Conservation (phyloP, 805 yeast species). For the Ogataea sp. region DNA sequence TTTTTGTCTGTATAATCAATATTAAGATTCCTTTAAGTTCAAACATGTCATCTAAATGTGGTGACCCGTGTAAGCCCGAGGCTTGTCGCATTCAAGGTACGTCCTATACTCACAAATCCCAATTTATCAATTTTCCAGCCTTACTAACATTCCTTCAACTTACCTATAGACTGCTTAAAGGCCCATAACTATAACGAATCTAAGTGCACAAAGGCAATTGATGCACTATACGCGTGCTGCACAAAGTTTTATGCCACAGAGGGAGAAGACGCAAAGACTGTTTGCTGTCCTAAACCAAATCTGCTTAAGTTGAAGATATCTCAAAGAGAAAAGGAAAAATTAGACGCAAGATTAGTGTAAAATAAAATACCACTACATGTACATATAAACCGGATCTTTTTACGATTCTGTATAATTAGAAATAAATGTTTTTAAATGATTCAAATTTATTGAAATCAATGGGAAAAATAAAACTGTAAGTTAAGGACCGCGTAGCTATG, state of each 20-base stretch:
- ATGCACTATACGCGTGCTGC: constrained; percentile 70
- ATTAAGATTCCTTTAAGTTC: no score
- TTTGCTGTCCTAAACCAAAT: constrained; percentile 73
- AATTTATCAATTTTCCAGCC: no score
- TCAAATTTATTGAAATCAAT: background rate
- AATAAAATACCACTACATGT: background rate
- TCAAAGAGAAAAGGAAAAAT: constrained; percentile 47
- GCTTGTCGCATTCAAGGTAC: constrained; percentile 77
- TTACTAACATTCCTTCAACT: constrained; percentile 2
- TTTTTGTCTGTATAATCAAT: background rate
- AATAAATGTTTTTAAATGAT: background rate
- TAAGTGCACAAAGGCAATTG: constrained; percentile 63
- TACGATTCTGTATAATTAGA: background rate
- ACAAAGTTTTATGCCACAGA: constrained; percentile 49
- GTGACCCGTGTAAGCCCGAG: constrained; percentile 59
- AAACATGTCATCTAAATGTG: background rate
- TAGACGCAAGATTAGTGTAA: constrained; percentile 45
- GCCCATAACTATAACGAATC: constrained; percentile 60
- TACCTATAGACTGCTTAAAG: constrained; percentile 50
- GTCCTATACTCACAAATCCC: no score
- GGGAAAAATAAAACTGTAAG: constrained; percentile 38
- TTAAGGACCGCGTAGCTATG: constrained; percentile 67
- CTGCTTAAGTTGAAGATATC: constrained; percentile 54
- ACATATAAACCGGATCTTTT: background rate
- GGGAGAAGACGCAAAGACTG: constrained; percentile 53